These are phyloP conservation scores for Wallemia mellicola DNA, from an alignment of 1,284 basidiomycete genomes.

Conservation along the genomic window DNA sequence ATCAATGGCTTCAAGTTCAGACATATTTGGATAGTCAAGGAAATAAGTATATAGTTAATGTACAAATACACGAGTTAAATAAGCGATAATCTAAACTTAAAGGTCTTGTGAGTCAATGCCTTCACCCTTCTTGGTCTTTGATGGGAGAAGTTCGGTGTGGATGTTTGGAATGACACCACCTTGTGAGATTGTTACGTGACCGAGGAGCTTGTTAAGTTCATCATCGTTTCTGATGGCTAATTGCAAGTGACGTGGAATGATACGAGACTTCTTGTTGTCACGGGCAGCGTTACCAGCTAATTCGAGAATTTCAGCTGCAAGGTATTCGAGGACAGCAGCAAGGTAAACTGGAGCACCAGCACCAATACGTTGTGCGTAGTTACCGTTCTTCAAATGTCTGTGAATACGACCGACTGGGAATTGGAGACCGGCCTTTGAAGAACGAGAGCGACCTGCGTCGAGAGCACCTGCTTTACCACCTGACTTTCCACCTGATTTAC, in stretches of 20 bases:
- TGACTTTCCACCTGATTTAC: conserved; percentile 18
- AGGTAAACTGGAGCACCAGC: conserved; percentile 49
- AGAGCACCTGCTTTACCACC: conserved; percentile 15
- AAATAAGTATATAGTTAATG: not conserved
- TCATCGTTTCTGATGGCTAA: conserved; percentile 70
- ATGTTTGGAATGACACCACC: conserved; percentile 62
- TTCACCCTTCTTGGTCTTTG: conserved; percentile 28
- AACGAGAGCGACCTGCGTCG: conserved; percentile 30
- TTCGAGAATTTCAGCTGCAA: conserved; percentile 63
- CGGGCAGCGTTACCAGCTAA: conserved; percentile 46
- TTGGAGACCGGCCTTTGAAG: conserved; percentile 34
- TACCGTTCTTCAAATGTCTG: conserved; percentile 53
- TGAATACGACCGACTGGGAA: conserved; percentile 71
- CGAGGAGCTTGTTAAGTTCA: conserved; percentile 38
- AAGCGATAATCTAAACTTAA: conserved; percentile 4
- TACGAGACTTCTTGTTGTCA: conserved; percentile 41
- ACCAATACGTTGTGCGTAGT: conserved; percentile 50
- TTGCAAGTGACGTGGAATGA: conserved; percentile 64
- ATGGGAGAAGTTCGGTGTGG: conserved; percentile 32
- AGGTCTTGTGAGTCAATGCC: conserved; percentile 14
- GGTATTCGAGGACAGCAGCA: conserved; percentile 53
- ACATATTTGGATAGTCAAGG: no score
- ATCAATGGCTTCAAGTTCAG: no score
- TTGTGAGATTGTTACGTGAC: conserved; percentile 61
- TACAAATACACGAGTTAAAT: not conserved